phyloP scores from a whole-genome alignment of 225 moss, liverwort and hornwort species.

The Bryum argenteum region DNA sequence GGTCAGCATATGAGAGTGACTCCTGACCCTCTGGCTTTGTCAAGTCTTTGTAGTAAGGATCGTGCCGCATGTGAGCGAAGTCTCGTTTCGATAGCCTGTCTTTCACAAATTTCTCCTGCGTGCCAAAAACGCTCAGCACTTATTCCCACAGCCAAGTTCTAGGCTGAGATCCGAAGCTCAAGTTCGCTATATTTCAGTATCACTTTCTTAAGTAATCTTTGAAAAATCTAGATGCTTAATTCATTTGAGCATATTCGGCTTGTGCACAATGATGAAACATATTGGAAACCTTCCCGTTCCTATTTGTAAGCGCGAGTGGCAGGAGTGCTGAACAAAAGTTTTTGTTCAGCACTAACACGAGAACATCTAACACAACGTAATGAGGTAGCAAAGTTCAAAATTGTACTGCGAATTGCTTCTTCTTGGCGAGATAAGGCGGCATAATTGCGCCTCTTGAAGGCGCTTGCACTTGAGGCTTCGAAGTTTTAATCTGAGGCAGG shows the following conservation, averaged over 20 bases:
- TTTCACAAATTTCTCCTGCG: conserved; percentile 43
- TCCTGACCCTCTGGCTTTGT: conserved; percentile 23
- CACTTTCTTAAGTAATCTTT: too few relatives aligned
- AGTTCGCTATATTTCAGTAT: too few relatives aligned
- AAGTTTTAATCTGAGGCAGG: conserved; percentile 25
- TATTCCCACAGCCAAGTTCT: conserved; percentile 1
- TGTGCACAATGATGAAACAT: not conserved
- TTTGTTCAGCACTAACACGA: too few relatives aligned
- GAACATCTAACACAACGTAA: too few relatives aligned
- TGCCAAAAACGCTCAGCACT: conserved; percentile 1
- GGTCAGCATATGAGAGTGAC: conserved; percentile 22
- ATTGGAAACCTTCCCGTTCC: not conserved
- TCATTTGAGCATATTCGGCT: not conserved
- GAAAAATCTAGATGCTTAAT: too few relatives aligned
- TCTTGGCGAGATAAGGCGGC: conserved; percentile 9
- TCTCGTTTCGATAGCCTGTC: conserved; percentile 45
- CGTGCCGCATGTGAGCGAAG: conserved; percentile 38
- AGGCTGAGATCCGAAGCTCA: not conserved
- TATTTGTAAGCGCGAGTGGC: too few relatives aligned
- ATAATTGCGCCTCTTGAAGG: not conserved
- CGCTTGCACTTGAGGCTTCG: conserved; percentile 1
- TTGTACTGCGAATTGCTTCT: conserved; percentile 26
- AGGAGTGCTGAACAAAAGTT: too few relatives aligned
- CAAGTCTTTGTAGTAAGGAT: conserved; percentile 43
- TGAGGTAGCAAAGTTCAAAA: not conserved